Percentiles rank a stretch among this genome's conserved stretches.
Evolutionary conservation across 1,139 yeast genomes (phyloP).

Genomic region (Sugiyamaella pinicola): DNA sequence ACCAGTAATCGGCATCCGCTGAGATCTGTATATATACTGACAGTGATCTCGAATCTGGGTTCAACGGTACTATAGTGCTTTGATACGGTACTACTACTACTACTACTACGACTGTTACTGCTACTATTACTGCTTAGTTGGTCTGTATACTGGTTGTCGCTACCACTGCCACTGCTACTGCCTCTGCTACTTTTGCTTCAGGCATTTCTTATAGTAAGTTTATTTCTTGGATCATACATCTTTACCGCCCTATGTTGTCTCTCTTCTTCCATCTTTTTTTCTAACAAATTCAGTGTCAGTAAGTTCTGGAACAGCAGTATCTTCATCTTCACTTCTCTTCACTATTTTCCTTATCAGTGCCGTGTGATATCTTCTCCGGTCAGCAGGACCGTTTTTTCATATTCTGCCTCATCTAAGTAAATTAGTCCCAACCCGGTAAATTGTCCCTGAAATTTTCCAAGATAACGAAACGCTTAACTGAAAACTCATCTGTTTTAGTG

Average conservation of each 20-base stretch:
- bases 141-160: too few relatives aligned
- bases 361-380: background rate
- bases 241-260: background rate
- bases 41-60: background rate
- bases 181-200: too few relatives aligned
- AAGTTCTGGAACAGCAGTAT: too few relatives aligned
- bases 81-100: too few relatives aligned
- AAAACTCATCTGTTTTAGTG: background rate
- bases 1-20: background rate
- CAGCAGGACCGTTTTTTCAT: too few relatives aligned
- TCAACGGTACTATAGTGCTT: too few relatives aligned
- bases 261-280: background rate
- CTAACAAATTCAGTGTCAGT: too few relatives aligned
- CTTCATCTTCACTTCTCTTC: background rate
- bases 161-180: too few relatives aligned
- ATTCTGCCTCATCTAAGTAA: too few relatives aligned
- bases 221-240: too few relatives aligned
- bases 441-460: constrained; percentile 1
- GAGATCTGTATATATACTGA: constrained; percentile 1
- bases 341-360: constrained; percentile 1
- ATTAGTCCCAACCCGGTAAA: constrained; percentile 5
- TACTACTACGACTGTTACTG: too few relatives aligned
- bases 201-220: background rate
- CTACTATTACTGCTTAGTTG: too few relatives aligned
- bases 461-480: constrained; percentile 3